Percentiles rank a stretch among this genome's conserved stretches.
Evolutionary conservation across 352 stramenopile genomes (phyloP).

Genomic region (Globisporangium parvum): DNA sequence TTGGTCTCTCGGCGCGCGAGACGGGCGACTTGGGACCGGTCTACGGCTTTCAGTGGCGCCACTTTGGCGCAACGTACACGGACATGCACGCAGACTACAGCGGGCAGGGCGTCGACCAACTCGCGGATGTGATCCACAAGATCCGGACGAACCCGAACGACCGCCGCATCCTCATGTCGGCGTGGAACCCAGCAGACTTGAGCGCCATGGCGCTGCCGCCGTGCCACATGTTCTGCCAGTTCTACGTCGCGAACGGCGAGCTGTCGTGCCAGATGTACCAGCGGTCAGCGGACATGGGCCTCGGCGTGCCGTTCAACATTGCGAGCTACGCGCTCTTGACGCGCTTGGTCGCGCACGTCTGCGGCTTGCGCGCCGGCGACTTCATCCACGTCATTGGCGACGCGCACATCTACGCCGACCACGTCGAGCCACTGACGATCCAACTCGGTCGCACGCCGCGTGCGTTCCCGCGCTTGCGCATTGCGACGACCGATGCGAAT

Average conservation of each 20-base stretch:
- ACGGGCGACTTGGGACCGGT: slow-evolving; percentile 96
- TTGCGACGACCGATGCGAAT: slow-evolving; percentile 44
- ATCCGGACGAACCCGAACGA: slow-evolving; percentile 97
- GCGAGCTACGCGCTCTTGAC: slow-evolving; percentile 98
- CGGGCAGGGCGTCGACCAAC: slow-evolving; percentile 97
- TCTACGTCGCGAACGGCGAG: slow-evolving; percentile 83
- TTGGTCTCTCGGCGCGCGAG: slow-evolving; percentile 92
- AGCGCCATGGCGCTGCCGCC: slow-evolving; percentile 97
- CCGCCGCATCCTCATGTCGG: slow-evolving; percentile 97
- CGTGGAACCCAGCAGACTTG: slow-evolving; percentile 98
- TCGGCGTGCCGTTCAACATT: slow-evolving; percentile 99
- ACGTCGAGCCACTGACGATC: slow-evolving; percentile 95
- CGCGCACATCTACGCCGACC: slow-evolving; percentile 99
- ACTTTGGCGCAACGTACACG: slow-evolving; percentile 98
- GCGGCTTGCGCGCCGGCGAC: slow-evolving; percentile 91
- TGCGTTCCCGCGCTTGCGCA: slow-evolving; percentile 92
- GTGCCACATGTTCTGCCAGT: slow-evolving; percentile 99
- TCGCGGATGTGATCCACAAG: slow-evolving; percentile 97
- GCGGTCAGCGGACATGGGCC: slow-evolving; percentile 98
- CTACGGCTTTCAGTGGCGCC: slow-evolving; percentile 99
- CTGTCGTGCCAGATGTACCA: slow-evolving; percentile 98
- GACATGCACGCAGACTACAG: slow-evolving; percentile 98
- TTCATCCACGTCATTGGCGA: slow-evolving; percentile 99
- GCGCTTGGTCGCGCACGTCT: slow-evolving; percentile 94
- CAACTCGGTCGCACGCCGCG: slow-evolving; percentile 92